Conservation (phyloP, 352 stramenopile species). For the Pythium insidiosum region DNA sequence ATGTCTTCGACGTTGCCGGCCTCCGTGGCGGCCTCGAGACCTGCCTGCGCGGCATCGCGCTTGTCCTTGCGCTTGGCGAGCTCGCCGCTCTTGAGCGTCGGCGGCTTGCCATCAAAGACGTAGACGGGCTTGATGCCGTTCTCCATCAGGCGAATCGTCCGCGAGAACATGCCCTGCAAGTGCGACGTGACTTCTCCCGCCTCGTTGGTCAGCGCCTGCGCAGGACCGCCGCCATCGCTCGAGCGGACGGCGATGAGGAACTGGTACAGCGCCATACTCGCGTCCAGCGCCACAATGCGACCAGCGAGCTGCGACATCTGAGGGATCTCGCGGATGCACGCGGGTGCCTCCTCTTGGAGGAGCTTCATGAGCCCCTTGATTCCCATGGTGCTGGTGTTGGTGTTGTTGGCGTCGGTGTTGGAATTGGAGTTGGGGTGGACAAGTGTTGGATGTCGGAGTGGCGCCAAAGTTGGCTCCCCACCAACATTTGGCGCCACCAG, state of each 20-base stretch:
- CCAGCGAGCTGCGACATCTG: conserved; percentile 93
- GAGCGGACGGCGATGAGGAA: conserved; percentile 93
- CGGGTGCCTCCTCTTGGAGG: conserved; percentile 94
- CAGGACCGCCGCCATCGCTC: conserved; percentile 72
- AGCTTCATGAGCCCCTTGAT: conserved; percentile 99
- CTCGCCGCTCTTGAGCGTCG: conserved; percentile 96
- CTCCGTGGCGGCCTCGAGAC: conserved; percentile 81
- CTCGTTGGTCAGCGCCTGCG: conserved; percentile 96
- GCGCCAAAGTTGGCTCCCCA: not conserved
- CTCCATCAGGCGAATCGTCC: conserved; percentile 97
- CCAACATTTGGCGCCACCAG: not conserved
- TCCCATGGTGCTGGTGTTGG: conserved; percentile 75
- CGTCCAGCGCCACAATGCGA: conserved; percentile 97
- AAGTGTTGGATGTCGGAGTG: not conserved
- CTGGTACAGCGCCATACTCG: conserved; percentile 99
- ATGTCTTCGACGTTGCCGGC: conserved; percentile 87
- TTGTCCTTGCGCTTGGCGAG: conserved; percentile 91
- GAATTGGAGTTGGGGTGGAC: not conserved
- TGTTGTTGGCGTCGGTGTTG: not conserved
- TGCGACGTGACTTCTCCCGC: conserved; percentile 94
- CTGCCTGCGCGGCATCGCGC: conserved; percentile 82
- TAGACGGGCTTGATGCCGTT: conserved; percentile 98
- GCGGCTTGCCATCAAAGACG: conserved; percentile 99
- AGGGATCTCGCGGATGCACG: conserved; percentile 93
- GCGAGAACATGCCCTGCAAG: conserved; percentile 96